Evolutionary conservation across 1,139 yeast species (phyloP).

Genomic region (Diutina catenulata): DNA sequence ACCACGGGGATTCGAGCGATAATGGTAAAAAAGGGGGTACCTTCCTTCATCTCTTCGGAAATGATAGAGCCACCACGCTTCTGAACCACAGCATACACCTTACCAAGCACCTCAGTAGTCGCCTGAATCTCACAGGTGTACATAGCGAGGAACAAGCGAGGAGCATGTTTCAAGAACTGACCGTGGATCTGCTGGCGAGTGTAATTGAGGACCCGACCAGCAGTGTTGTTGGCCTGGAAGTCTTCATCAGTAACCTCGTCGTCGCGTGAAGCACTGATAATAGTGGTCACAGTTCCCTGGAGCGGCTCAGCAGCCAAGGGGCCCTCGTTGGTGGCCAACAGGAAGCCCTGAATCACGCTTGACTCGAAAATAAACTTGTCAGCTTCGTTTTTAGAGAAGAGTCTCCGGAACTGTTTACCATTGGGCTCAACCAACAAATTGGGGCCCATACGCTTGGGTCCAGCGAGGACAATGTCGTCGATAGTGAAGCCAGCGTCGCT

Average conservation of each 20-base stretch:
- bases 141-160: constrained; percentile 83
- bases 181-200: constrained; percentile 66
- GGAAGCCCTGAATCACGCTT: constrained; percentile 72
- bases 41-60: constrained; percentile 94
- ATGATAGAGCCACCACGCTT: constrained; percentile 75
- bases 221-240: constrained; percentile 23
- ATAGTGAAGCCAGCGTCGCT: constrained; percentile 15
- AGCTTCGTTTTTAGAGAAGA: constrained; percentile 9
- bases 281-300: constrained; percentile 60
- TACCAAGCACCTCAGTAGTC: constrained; percentile 85
- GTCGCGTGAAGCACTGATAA: constrained; percentile 10
- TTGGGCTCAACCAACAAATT: constrained; percentile 53
- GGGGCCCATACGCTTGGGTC: constrained; percentile 69
- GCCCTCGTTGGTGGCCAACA: constrained; percentile 72
- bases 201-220: constrained; percentile 64
- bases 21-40: constrained; percentile 89
- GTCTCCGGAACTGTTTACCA: constrained; percentile 21
- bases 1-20: constrained; percentile 83
- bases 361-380: constrained; percentile 43
- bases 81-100: constrained; percentile 90
- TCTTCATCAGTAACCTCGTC: constrained; percentile 17
- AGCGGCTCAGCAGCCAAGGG: constrained; percentile 83
- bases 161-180: constrained; percentile 68
- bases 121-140: constrained; percentile 95
- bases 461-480: constrained; percentile 52